These are phyloP conservation scores for Silene conica DNA, from an alignment of 148 eudicot genomes.

Conservation along the genomic window DNA sequence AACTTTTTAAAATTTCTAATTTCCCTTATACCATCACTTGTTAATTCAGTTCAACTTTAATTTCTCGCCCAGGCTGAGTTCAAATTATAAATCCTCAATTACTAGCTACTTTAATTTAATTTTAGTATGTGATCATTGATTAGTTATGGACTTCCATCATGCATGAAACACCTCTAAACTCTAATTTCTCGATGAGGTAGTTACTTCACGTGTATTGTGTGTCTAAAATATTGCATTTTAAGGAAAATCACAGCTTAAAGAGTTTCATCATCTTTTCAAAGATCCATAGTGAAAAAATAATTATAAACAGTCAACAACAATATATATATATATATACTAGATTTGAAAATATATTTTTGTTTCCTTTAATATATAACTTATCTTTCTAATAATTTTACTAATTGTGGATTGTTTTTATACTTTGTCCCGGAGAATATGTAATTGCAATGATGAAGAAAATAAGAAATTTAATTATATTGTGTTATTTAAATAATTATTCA, in stretches of 20 bases:
- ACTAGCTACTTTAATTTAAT: no score
- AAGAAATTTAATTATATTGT: not conserved
- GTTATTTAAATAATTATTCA: no score
- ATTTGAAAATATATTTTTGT: not conserved
- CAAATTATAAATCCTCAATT: no score
- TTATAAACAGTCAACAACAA: not conserved
- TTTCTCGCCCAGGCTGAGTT: no score
- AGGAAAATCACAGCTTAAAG: not conserved
- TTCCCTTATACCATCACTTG: no score
- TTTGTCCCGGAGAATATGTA: no score
- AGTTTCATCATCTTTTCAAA: not conserved
- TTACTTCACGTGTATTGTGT: constrained; percentile 14
- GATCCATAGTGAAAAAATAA: not conserved
- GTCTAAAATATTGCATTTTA: not conserved
- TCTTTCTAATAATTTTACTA: not conserved
- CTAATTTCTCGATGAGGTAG: not conserved
- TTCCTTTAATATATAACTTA: not conserved
- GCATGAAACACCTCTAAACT: constrained; percentile 3
- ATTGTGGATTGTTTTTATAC: no score
- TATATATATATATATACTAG: not conserved
- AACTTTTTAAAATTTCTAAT: no score
- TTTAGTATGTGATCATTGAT: not conserved
- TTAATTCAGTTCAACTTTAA: no score
- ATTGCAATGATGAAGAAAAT: no score
- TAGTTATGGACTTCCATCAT: constrained; percentile 14